phyloP scores from a whole-genome alignment of 352 stramenopile species.

The Globisporangium barbulae region DNA sequence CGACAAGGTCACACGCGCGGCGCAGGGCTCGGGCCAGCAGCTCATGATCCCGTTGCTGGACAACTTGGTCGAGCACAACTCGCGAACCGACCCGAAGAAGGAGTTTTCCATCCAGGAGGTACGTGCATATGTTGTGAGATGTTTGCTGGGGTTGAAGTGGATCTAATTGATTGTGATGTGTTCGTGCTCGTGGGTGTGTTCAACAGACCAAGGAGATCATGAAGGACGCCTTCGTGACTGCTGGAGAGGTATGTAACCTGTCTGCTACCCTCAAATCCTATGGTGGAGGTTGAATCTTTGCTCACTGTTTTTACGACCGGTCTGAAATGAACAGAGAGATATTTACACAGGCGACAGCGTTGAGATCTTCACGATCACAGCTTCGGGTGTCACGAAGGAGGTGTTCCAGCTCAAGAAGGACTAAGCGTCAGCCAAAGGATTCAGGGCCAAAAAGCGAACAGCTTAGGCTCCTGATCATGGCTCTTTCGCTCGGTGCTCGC shows the following conservation, averaged over 20 bases:
- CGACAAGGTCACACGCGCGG: constrained; percentile 70
- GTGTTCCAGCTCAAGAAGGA: constrained; percentile 96
- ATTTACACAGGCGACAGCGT: constrained; percentile 99
- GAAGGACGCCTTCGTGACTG: constrained; percentile 98
- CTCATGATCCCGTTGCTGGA: constrained; percentile 98
- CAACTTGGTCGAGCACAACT: constrained; percentile 93
- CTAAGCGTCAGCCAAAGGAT: constrained; percentile 38
- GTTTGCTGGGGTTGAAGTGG: not conserved
- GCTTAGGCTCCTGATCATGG: no score
- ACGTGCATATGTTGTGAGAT: not conserved
- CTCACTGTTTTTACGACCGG: no score
- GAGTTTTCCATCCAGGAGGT: constrained; percentile 89
- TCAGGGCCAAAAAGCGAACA: not conserved
- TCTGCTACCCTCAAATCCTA: no score
- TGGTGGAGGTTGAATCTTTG: no score
- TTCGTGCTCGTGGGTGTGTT: not conserved
- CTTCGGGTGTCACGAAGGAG: constrained; percentile 88
- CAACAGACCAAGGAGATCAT: constrained; percentile 94
- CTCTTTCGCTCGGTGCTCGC: no score
- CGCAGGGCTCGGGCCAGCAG: constrained; percentile 90
- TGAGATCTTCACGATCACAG: constrained; percentile 97
- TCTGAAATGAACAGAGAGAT: constrained; percentile 80
- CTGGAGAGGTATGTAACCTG: constrained; percentile 80
- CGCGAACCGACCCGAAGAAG: constrained; percentile 91
- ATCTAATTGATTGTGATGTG: not conserved